A percentile compares a stretch with the other conserved stretches of the same genome.
phyloP scores from a whole-genome alignment of 1,284 basidiomycete genomes.

The Leccinum angustisporum region DNA sequence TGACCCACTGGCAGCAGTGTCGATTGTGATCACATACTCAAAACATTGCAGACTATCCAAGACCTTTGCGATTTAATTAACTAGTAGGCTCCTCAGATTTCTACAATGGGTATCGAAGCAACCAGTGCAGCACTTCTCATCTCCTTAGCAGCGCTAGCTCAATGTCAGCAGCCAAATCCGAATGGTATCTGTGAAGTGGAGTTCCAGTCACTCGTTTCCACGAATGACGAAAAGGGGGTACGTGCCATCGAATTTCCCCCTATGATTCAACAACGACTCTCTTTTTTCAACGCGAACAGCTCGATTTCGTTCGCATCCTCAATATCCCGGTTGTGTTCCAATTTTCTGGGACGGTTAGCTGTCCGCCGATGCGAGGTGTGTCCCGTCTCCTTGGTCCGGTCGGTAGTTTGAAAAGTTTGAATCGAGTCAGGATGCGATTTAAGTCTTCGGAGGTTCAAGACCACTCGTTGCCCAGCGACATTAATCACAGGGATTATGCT shows the following conservation, averaged over 20 bases:
- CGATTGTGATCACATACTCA: background rate
- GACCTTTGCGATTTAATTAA: background rate
- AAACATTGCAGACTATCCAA: background rate
- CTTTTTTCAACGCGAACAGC: background rate
- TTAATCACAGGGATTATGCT: background rate
- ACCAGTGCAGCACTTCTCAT: background rate
- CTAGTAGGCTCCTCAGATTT: background rate
- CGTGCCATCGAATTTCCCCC: background rate
- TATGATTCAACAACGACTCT: background rate
- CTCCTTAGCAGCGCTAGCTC: background rate
- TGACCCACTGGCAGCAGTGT: too few relatives aligned
- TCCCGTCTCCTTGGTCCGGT: background rate
- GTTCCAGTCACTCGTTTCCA: background rate
- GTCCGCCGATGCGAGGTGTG: background rate
- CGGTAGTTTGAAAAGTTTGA: background rate
- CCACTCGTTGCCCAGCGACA: background rate
- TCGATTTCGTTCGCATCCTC: background rate
- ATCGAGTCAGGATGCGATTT: background rate
- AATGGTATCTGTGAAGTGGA: background rate
- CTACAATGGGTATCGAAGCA: background rate
- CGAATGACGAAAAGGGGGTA: background rate
- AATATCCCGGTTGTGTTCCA: background rate
- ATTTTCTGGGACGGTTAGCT: background rate
- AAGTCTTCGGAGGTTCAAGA: constrained; percentile 12
- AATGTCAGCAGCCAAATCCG: background rate